These are phyloP conservation scores for Mucor lusitanicus DNA, from an alignment of 371 early-diverging fungal species.

Conservation along the genomic window DNA sequence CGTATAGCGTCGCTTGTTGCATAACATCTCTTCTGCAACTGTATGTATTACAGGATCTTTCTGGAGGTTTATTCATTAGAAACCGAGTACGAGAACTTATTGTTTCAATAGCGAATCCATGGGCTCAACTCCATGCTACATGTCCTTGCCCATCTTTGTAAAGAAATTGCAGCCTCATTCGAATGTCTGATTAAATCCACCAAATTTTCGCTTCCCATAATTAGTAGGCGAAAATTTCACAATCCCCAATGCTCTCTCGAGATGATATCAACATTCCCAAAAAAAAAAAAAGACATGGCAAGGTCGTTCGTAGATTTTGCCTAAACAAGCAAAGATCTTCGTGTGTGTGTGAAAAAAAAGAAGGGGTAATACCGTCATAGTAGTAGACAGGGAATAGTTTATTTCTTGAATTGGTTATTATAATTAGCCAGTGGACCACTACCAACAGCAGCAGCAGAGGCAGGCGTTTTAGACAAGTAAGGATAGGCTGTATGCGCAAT, in stretches of 20 bases:
- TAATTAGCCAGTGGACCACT: constrained; percentile 13
- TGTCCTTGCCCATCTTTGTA: no score
- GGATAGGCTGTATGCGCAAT: constrained; percentile 16
- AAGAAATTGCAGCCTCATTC: no score
- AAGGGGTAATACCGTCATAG: background rate
- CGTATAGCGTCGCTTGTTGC: no score
- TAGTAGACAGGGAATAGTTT: background rate
- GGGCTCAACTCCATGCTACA: constrained; percentile 7
- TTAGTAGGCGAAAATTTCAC: no score
- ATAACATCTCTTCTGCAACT: background rate
- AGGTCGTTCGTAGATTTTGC: background rate
- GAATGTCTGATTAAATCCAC: no score
- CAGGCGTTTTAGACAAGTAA: constrained; percentile 10
- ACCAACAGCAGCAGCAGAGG: background rate
- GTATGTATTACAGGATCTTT: background rate
- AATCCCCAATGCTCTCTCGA: no score
- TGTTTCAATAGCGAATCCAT: constrained; percentile 24
- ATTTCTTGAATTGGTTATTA: constrained; percentile 7
- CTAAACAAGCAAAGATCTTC: background rate
- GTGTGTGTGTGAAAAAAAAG: background rate
- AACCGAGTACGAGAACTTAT: constrained; percentile 15
- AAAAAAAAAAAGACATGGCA: background rate
- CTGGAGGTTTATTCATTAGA: constrained; percentile 13
- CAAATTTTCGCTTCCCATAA: no score
- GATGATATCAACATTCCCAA: background rate